Base-by-base conservation (phyloP, 805 yeast species). In the Maudiozyma saulgeensis region DNA sequence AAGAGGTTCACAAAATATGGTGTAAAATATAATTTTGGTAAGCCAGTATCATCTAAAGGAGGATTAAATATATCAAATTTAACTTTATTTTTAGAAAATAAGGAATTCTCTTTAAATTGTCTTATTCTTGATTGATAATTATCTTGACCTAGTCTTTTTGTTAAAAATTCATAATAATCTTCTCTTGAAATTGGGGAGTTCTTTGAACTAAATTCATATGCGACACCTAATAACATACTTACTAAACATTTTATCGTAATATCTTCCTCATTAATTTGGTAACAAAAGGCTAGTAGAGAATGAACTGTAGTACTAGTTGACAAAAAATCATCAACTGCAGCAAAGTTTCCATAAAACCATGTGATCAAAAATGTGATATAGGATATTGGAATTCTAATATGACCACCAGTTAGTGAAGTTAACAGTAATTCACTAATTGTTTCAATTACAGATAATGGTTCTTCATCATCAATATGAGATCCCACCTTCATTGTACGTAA, bases 11-110 rank as follows among this genome's bases (percentile, higher is more conserved):
- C 80, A 61, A 87, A 87, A 2, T 73, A 67, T 0, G 76, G 62
- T 50, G 82, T 83, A 60, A 93, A 84, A 58, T 77, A 88, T 1
- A 91, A 84, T 50, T 80, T 79, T 0, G 98, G 99, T 41, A 91
- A 74, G 1, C 99, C 99, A 1, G 95, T 81, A 2, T 80, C 82
- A 61, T 88, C 96, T 53, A 77, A 75, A 4, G 72, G 71, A 2
- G 82, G 78, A 16, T 72, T 69, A 23, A 78, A 64, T 26, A 78
- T 69, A 21, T 71, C 69, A 1, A 74, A 74, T 3, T 73, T 75
- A n/a, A 76, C 79, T 15, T 55, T 52, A 53, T 78, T 84, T 48
- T 78, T 75, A 9, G 76, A 72, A 57, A 88, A 80, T 6, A 68
- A 58, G 0, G 76, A 63, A 16, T 74, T 71, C 44, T 84, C 85